These are phyloP conservation scores for Ceratocystis destructans DNA, from an alignment of 2,329 filamentous ascomycete genomes.

Conservation along the genomic window DNA sequence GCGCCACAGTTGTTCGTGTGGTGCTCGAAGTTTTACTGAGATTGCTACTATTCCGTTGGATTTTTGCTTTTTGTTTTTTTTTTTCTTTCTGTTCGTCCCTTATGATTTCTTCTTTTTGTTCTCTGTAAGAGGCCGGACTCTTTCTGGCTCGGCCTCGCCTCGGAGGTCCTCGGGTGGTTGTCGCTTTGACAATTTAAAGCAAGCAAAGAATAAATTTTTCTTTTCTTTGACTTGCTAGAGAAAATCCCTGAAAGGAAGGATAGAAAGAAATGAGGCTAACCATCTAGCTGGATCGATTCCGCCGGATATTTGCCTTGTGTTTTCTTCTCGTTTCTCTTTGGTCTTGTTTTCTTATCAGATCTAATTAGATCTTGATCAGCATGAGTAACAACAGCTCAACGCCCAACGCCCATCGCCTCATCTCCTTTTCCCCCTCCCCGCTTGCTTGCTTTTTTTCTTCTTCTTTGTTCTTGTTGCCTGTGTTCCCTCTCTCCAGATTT, in stretches of 20 bases:
- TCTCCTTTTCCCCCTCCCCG: not conserved
- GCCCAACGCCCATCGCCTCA: not conserved
- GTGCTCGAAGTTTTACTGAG: not conserved
- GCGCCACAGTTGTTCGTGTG: not conserved
- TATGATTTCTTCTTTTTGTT: not conserved
- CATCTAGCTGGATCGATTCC: not conserved
- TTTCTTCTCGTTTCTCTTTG: not conserved
- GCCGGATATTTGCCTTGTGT: not conserved
- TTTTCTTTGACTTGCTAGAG: not conserved
- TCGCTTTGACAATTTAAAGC: not conserved
- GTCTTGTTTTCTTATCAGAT: slow-evolving; percentile 9
- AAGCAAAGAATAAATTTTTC: not conserved
- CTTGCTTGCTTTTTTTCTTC: not conserved
- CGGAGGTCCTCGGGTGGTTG: not conserved
- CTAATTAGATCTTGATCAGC: not conserved
- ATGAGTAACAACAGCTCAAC: not conserved
- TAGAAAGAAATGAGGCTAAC: not conserved
- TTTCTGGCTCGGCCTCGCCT: not conserved
- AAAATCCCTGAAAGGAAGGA: not conserved
- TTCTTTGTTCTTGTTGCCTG: not conserved
- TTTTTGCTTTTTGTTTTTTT: not conserved
- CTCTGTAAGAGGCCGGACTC: not conserved
- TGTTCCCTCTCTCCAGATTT: not conserved
- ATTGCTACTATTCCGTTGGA: not conserved
- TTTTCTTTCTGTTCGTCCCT: not conserved